Evolutionary conservation across 2,329 filamentous ascomycete species (phyloP).

Genomic region (Sclerotinia glacialis): DNA sequence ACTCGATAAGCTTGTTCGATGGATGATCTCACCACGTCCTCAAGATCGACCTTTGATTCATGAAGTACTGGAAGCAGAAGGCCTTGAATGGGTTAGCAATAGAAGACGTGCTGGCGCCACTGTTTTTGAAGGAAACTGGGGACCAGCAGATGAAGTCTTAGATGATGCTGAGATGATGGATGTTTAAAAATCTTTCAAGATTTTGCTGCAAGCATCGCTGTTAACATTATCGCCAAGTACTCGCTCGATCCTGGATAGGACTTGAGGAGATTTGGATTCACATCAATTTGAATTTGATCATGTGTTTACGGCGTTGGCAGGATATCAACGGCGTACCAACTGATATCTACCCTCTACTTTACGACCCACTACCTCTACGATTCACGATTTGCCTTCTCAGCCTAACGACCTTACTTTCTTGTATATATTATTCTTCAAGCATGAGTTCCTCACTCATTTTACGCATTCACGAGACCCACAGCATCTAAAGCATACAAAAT

Average conservation of each 20-base stretch:
- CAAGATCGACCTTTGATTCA: conserved; percentile 68
- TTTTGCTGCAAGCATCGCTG: conserved; percentile 26
- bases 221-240: conserved; percentile 25
- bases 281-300: conserved; percentile 28
- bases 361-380: conserved; percentile 22
- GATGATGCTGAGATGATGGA: conserved; percentile 43
- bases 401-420: conserved; percentile 29
- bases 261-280: conserved; percentile 36
- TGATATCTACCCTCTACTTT: conserved; percentile 21
- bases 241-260: conserved; percentile 38
- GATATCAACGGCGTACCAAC: conserved; percentile 29
- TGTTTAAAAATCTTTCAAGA: conserved; percentile 34
- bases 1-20: conserved; percentile 78
- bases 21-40: conserved; percentile 82
- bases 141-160: conserved; percentile 60
- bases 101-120: conserved; percentile 86
- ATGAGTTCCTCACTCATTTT: conserved; percentile 25
- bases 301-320: conserved; percentile 33
- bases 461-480: conserved; percentile 36
- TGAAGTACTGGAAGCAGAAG: conserved; percentile 69
- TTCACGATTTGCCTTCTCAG: conserved; percentile 28
- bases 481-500: conserved; percentile 20
- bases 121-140: conserved; percentile 94
- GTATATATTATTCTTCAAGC: conserved; percentile 31
- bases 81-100: conserved; percentile 74